A percentile compares a stretch with the other conserved stretches of the same genome.
phyloP scores from a whole-genome alignment of 139 green algal species.

The Volvox reticuliferus region DNA sequence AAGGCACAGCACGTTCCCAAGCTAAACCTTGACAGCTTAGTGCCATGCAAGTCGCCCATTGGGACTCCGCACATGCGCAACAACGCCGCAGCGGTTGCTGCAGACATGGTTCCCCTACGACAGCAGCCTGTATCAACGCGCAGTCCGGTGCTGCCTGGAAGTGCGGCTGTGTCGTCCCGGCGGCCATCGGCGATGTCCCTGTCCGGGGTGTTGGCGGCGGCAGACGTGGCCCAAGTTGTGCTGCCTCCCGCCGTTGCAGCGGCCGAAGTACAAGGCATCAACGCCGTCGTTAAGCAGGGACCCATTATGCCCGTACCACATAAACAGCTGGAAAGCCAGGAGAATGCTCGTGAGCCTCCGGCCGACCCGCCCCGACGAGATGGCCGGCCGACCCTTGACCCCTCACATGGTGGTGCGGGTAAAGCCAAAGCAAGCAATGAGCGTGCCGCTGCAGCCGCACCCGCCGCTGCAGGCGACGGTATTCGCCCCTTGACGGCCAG shows the following conservation, averaged over 20 bases:
- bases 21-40: not conserved
- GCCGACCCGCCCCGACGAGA: too few relatives aligned
- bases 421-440: not conserved
- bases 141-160: not conserved
- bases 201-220: not conserved
- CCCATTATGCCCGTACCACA: not conserved
- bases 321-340: not conserved
- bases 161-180: not conserved
- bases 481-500: not conserved
- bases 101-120: constrained; percentile 15
- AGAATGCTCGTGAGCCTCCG: too few relatives aligned
- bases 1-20: not conserved
- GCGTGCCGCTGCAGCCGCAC: not conserved
- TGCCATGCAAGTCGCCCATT: not conserved
- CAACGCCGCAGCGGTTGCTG: not conserved
- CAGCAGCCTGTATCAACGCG: constrained; percentile 18
- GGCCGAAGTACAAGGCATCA: not conserved
- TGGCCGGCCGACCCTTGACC: not conserved
- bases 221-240: not conserved
- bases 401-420: not conserved
- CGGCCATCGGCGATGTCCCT: not conserved
- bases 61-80: not conserved
- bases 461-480: not conserved
- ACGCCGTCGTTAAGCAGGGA: not conserved
- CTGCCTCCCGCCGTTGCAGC: not conserved